phyloP scores from a whole-genome alignment of 805 yeast genomes.

The Kuraishia molischiana region DNA sequence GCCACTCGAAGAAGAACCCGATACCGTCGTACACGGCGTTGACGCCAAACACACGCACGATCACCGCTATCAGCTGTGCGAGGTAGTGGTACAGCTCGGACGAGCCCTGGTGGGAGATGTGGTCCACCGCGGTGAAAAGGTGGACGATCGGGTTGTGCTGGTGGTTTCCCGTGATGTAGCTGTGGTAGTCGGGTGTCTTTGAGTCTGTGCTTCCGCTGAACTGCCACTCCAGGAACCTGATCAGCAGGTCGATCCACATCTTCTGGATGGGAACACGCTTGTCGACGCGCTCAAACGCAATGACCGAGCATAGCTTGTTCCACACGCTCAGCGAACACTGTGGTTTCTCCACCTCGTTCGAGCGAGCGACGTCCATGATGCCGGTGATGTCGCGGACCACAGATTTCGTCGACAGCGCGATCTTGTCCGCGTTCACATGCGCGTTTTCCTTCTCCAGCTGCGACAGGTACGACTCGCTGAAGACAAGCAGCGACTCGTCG shows the following conservation, averaged over 20 bases:
- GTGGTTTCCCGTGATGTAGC: constrained; percentile 24
- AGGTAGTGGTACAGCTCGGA: neutral
- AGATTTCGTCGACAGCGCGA: neutral
- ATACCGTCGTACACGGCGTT: constrained; percentile 35
- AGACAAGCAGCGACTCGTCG: constrained; percentile 47
- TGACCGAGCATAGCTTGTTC: constrained; percentile 24
- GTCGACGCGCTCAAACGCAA: constrained; percentile 13
- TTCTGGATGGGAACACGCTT: constrained; percentile 22
- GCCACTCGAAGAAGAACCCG: constrained; percentile 23
- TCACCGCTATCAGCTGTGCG: constrained; percentile 5
- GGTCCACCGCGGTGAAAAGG: neutral
- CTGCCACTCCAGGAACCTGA: constrained; percentile 24
- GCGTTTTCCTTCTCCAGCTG: neutral
- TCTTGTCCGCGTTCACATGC: constrained; percentile 3
- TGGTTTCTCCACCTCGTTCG: constrained; percentile 25
- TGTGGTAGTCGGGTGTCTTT: constrained; percentile 28
- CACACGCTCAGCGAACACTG: constrained; percentile 33
- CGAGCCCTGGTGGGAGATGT: neutral
- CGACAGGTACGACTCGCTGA: constrained; percentile 19
- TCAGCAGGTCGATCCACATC: constrained; percentile 28
- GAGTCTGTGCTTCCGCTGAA: constrained; percentile 8
- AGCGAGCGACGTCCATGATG: constrained; percentile 3
- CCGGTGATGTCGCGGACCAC: constrained; percentile 1
- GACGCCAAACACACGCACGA: constrained; percentile 29
- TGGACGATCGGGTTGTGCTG: constrained; percentile 26